A percentile compares a stretch with the other conserved stretches of the same genome.
Evolutionary conservation across 2,329 filamentous ascomycete species (phyloP).

Genomic region (Dothiorella sarmentorum): DNA sequence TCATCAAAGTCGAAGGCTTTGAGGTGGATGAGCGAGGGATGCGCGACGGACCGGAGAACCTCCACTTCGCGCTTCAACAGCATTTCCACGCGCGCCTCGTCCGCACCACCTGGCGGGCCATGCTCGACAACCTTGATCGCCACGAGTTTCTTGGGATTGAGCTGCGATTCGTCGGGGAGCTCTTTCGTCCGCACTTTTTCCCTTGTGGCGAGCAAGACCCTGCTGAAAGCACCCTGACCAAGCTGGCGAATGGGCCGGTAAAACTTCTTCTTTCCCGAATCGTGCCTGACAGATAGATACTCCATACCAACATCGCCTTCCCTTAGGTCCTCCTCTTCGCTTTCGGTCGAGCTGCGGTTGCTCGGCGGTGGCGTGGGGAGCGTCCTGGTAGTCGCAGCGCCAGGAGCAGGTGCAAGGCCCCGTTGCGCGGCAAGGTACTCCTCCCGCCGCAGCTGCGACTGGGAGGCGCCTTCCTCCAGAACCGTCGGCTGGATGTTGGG

Average conservation of each 20-base stretch:
- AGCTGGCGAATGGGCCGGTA: slow-evolving; percentile 79
- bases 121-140: slow-evolving; percentile 96
- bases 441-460: slow-evolving; percentile 64
- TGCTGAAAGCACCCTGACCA: slow-evolving; percentile 93
- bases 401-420: slow-evolving; percentile 52
- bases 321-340: slow-evolving; percentile 48
- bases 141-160: slow-evolving; percentile 75
- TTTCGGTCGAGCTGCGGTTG: slow-evolving; percentile 55
- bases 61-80: slow-evolving; percentile 93
- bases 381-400: slow-evolving; percentile 23
- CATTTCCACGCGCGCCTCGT: slow-evolving; percentile 88
- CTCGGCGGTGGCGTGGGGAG: slow-evolving; percentile 78
- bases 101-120: slow-evolving; percentile 87
- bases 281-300: slow-evolving; percentile 46
- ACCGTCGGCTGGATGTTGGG: neutral
- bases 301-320: slow-evolving; percentile 39
- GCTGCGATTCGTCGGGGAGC: slow-evolving; percentile 45
- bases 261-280: slow-evolving; percentile 68
- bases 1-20: slow-evolving; percentile 88
- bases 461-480: slow-evolving; percentile 32
- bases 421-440: slow-evolving; percentile 74
- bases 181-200: slow-evolving; percentile 51
- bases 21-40: slow-evolving; percentile 86
- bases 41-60: slow-evolving; percentile 81
- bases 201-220: slow-evolving; percentile 85